These are phyloP conservation scores for Boletus hoseneyae DNA, from an alignment of 1,284 basidiomycete genomes.

Conservation along the genomic window DNA sequence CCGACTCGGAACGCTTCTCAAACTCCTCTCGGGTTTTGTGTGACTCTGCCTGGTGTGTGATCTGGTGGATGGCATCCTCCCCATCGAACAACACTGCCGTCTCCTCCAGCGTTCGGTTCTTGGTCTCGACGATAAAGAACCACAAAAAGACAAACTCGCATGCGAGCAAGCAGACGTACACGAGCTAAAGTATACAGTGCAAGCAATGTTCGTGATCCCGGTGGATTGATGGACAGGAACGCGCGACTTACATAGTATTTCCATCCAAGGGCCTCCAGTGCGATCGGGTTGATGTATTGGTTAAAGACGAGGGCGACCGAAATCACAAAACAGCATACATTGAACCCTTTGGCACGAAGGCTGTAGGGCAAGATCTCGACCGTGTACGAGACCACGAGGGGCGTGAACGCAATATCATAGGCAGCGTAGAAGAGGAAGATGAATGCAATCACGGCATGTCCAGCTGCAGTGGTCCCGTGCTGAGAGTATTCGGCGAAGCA, in stretches of 20 bases:
- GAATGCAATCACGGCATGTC: constrained; percentile 69
- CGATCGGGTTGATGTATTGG: constrained; percentile 77
- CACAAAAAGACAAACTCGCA: constrained; percentile 64
- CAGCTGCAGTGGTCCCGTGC: constrained; percentile 42
- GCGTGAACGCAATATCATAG: constrained; percentile 52
- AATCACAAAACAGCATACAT: constrained; percentile 66
- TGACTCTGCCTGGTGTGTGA: constrained; percentile 31
- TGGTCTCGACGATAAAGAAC: constrained; percentile 66
- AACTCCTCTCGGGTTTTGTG: constrained; percentile 30
- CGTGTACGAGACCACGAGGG: constrained; percentile 71
- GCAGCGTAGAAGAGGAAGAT: constrained; percentile 74
- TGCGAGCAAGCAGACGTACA: constrained; percentile 68
- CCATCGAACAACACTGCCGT: constrained; percentile 73
- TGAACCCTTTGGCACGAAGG: constrained; percentile 78
- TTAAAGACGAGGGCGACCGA: constrained; percentile 71
- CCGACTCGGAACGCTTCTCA: constrained; percentile 36
- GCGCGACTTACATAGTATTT: constrained; percentile 49
- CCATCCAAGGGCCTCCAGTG: constrained; percentile 54
- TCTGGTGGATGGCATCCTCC: constrained; percentile 46
- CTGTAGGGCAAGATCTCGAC: constrained; percentile 72
- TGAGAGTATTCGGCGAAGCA: constrained; percentile 62
- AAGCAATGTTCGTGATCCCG: not conserved
- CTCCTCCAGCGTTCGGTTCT: constrained; percentile 65
- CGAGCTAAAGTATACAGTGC: constrained; percentile 39
- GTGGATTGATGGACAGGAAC: not conserved